Evolutionary conservation across 129 eudicot genomes (phyloP).

Genomic region (Artemisia argyi): DNA sequence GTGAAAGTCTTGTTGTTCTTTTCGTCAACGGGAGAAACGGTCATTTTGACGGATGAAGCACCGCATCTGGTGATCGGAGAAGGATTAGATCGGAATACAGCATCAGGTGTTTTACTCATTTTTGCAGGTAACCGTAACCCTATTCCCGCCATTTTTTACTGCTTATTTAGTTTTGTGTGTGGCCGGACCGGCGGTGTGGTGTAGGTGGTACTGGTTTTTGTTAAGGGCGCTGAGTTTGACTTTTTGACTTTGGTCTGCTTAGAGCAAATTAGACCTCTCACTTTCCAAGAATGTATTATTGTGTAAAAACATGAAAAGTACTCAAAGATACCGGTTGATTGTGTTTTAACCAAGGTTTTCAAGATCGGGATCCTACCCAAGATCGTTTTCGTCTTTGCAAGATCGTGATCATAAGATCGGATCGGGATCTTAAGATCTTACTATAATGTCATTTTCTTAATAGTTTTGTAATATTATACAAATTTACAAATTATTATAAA

Average conservation of each 20-base stretch:
- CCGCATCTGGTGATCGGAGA: conserved; percentile 11
- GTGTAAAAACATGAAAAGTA: too few relatives aligned
- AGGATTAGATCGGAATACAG: conserved; percentile 30
- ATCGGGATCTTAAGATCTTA: too few relatives aligned
- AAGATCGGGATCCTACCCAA: too few relatives aligned
- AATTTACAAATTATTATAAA: too few relatives aligned
- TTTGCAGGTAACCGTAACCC: conserved; percentile 52
- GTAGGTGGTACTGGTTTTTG: neutral
- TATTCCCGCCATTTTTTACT: conserved; percentile 38
- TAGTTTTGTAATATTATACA: too few relatives aligned
- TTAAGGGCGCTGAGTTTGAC: neutral
- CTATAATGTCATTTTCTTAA: too few relatives aligned
- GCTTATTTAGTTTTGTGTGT: neutral
- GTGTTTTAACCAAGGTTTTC: too few relatives aligned
- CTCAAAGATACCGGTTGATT: too few relatives aligned
- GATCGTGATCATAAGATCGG: too few relatives aligned
- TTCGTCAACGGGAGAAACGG: conserved; percentile 50
- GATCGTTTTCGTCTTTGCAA: too few relatives aligned
- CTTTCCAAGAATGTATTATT: too few relatives aligned
- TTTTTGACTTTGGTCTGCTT: neutral
- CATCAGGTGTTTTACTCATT: conserved; percentile 27
- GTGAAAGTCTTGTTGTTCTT: conserved; percentile 52
- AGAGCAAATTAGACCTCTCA: too few relatives aligned
- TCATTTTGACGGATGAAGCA: conserved; percentile 45
- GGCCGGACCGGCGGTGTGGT: conserved; percentile 17